Evolutionary conservation across 2,329 filamentous ascomycete genomes (phyloP), one percentile per base, ranked within the genome.

Genomic region (Chaetomiaceae sp.): DNA sequence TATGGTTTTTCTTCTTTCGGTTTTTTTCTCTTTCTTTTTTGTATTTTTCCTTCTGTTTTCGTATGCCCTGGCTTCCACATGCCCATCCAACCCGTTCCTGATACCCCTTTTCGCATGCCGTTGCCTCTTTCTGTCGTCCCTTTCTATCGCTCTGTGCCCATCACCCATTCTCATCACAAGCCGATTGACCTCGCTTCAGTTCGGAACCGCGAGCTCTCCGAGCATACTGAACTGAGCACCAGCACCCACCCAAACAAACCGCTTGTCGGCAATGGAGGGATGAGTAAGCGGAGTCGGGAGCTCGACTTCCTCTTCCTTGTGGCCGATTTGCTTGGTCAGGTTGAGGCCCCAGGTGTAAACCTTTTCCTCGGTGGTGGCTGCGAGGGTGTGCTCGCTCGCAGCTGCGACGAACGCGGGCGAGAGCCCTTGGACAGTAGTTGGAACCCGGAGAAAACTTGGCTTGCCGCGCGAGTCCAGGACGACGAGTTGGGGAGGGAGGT

Each of bases 271-370:
- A 22, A 94, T 80, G 36, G 89, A 89, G 14, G 85, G 87, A 72
- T 95, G 40, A 17, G n/a, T 9, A n/a, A 51, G n/a, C 45, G 84
- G 65, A 0, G 88, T 92, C 0, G 91, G 88, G 17, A 82, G 77
- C 60, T 86, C 79, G 27, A 95, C 79, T 63, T 95, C 90, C 47
- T 94, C 88, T 20, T 82, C 81, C 3, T 78, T 84, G 60, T 84
- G 84, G 6, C 88, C 89, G 5, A 87, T 89, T 71, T 91, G 88
- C 68, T 89, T 91, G 63, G 85, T 89, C 39, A 81, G 81, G 9
- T 82, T 86, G 73, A 92, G 91, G 4, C 89, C 89, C 88, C 88
- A 92, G 1, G 82, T 82, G 69, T 84, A 90, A 3, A 84, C 85
- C 61, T 81, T 80, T 58, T 88, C 87, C 27, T 84, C 78, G 34